Conservation (phyloP, 2,329 filamentous ascomycete genomes). For the Trichoderma sp. region DNA sequence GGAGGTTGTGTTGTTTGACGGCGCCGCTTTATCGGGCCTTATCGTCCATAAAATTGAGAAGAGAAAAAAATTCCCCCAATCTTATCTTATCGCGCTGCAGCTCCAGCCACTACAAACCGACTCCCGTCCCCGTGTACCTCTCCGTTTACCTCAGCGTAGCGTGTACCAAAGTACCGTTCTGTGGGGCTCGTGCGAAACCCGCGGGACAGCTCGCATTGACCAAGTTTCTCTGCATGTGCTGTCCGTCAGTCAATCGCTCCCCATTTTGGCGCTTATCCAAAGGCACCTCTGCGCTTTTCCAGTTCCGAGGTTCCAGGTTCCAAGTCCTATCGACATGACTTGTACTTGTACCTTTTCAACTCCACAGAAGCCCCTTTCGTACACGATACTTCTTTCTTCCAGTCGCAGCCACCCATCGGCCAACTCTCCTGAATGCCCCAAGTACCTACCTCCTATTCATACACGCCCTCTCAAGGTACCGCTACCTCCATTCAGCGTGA, state of each 20-base stretch:
- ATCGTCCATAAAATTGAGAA: constrained; percentile 7
- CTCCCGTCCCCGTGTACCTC: neutral
- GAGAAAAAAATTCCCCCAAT: constrained; percentile 19
- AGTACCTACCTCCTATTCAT: neutral
- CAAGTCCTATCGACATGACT: too few relatives aligned
- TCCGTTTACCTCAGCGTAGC: neutral
- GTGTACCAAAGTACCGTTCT: neutral
- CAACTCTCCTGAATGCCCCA: neutral
- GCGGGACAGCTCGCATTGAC: too few relatives aligned
- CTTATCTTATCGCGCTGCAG: constrained; percentile 23
- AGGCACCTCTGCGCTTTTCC: constrained; percentile 1
- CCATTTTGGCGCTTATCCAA: too few relatives aligned
- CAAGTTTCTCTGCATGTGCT: too few relatives aligned
- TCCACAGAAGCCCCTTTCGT: neutral
- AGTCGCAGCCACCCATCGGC: constrained; percentile 1
- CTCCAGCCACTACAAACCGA: neutral
- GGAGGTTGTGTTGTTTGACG: neutral
- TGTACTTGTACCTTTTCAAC: too few relatives aligned
- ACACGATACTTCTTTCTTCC: constrained; percentile 24
- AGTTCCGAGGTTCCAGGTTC: too few relatives aligned
- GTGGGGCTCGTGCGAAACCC: too few relatives aligned
- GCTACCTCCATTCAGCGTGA: too few relatives aligned
- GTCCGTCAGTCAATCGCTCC: too few relatives aligned
- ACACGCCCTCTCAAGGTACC: constrained; percentile 11
- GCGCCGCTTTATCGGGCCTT: constrained; percentile 22